phyloP scores from a whole-genome alignment of 257 asterid species.

The Solanum pennellii region DNA sequence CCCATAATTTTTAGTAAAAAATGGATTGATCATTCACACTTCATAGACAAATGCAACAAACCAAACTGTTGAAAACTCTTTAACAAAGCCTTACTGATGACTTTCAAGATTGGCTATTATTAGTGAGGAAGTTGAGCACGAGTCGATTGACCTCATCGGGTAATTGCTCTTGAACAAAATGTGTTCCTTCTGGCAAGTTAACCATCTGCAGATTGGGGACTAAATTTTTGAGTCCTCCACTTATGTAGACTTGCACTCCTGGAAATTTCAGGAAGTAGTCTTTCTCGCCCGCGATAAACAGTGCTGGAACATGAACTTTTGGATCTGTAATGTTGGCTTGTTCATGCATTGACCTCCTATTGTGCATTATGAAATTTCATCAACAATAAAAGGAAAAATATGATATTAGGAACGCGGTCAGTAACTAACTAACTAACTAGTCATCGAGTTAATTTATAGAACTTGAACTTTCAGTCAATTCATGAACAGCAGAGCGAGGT shows the following conservation, averaged over 20 bases:
- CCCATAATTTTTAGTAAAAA: neutral
- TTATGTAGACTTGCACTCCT: conserved; percentile 54
- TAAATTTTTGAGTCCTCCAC: conserved; percentile 22
- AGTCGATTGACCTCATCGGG: conserved; percentile 37
- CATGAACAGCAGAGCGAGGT: neutral
- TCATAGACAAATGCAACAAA: neutral
- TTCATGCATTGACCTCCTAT: neutral
- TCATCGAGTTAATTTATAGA: neutral
- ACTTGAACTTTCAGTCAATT: neutral
- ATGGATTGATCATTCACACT: neutral
- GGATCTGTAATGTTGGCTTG: conserved; percentile 14
- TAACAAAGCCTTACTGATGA: neutral
- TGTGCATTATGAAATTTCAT: neutral
- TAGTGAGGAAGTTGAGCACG: conserved; percentile 31
- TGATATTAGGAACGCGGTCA: neutral
- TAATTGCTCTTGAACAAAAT: conserved; percentile 71
- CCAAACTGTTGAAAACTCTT: neutral
- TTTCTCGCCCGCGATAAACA: conserved; percentile 63
- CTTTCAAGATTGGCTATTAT: conserved; percentile 1
- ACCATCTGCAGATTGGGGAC: conserved; percentile 51
- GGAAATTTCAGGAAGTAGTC: conserved; percentile 51
- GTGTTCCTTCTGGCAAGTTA: conserved; percentile 56
- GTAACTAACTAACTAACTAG: neutral
- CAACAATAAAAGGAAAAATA: neutral
- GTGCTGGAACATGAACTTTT: conserved; percentile 46